phyloP scores from a whole-genome alignment of 1,284 basidiomycete genomes.

The Moesziomyces aphidis region DNA sequence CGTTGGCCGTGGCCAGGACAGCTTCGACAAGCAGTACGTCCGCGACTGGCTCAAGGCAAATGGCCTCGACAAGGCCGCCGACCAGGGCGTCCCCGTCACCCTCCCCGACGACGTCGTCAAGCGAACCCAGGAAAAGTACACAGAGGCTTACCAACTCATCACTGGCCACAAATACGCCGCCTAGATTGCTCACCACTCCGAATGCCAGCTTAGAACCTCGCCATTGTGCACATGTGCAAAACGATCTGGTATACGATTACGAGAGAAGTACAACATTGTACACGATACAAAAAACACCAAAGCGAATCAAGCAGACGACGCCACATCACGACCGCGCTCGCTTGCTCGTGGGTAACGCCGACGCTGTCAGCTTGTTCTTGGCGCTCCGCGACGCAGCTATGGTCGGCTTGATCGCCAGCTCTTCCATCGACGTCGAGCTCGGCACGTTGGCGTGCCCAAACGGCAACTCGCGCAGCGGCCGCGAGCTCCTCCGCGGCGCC shows the following conservation, averaged over 20 bases:
- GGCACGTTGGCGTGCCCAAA: constrained; percentile 38
- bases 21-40: constrained; percentile 97
- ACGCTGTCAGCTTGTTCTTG: constrained; percentile 38
- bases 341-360: constrained; percentile 32
- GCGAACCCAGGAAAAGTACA: constrained; percentile 62
- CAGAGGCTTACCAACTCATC: constrained; percentile 62
- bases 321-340: constrained; percentile 26
- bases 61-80: constrained; percentile 57
- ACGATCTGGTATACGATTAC: constrained; percentile 10
- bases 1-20: constrained; percentile 81
- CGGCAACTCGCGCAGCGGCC: constrained; percentile 27
- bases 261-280: constrained; percentile 5
- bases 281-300: constrained; percentile 5
- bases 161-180: constrained; percentile 52
- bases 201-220: neutral
- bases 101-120: constrained; percentile 61
- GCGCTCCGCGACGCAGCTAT: constrained; percentile 17
- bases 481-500: constrained; percentile 1
- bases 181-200: neutral
- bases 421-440: constrained; percentile 13
- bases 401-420: constrained; percentile 10
- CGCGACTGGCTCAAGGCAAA: constrained; percentile 78
- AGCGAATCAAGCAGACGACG: neutral
- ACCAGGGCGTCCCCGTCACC: constrained; percentile 55
- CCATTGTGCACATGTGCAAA: neutral